Base-by-base conservation (phyloP, 2,329 filamentous ascomycete species). In the Xylariaceae sp. region DNA sequence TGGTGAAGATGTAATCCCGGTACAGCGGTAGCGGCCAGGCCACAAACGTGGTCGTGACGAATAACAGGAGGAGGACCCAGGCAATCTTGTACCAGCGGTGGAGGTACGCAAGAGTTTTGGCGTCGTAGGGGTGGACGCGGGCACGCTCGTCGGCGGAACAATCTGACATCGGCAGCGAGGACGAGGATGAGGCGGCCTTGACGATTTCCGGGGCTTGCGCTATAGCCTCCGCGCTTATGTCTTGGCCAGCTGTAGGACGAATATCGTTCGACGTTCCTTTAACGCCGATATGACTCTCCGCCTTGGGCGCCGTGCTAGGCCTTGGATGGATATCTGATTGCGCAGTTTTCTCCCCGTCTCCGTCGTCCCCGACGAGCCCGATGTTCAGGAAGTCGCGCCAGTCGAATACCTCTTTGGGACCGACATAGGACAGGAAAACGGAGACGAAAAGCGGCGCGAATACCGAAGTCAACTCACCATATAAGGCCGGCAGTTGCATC, bases 21-120 rank as follows among this genome's bases (percentile, higher is more conserved):
- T 81, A 81, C 4, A 81, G 69, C 20, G 79, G 78, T 67, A 82
- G 70, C 0, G 78, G 79, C 79, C 78, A 81, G 0, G 74, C 60
- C 10, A 82, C 61, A 21, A 79, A 75, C 0, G 79, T 81, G 9
- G 78, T 65, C 7, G 79, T 61, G 1, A 81, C 72, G 46, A 79
- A 72, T 32, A 75, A 65, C 1, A 76, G 63, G 46, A 75, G 77
- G 18, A 74, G 72, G 1, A 70, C 59, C 64, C 73, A 73, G 0
- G 78, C 75, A 51, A 77, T 74, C 3, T 68, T 69, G 18, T 71
- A 69, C 76, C 76, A 77, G 2, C 65, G 65, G 4, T 68, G 54
- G 0, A 78, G 58, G 16, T 74, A 64, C 21, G 54, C 62, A 1
- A 77, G 54, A 0, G 74, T 76, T 4, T 56, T 53, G 1, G 68